phyloP scores from a whole-genome alignment of 495 filamentous ascomycete species.

The Penicillium mononematosum region DNA sequence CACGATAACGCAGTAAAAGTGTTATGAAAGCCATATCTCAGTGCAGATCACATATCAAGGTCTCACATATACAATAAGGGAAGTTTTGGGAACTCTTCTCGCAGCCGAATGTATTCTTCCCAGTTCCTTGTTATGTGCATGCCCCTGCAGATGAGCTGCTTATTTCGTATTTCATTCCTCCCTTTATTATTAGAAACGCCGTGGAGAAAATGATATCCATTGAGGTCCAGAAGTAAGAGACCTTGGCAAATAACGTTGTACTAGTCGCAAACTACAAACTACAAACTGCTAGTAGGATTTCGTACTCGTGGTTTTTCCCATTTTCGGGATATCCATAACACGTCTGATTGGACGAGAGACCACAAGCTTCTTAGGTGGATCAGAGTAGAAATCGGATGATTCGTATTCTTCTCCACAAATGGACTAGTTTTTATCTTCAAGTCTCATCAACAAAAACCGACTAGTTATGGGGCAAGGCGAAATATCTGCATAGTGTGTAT shows the following conservation, averaged over 20 bases:
- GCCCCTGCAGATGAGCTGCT: background rate
- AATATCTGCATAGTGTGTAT: background rate
- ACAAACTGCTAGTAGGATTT: background rate
- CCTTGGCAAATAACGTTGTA: background rate
- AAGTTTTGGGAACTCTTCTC: background rate
- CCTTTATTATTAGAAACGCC: constrained; percentile 4
- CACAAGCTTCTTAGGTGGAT: constrained; percentile 1
- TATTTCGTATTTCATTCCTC: constrained; percentile 16
- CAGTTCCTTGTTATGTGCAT: background rate
- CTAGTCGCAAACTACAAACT: background rate
- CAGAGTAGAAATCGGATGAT: background rate
- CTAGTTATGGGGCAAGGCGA: background rate
- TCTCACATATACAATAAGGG: background rate
- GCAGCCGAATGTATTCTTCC: background rate
- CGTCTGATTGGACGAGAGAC: background rate
- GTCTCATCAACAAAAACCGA: background rate
- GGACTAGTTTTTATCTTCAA: background rate
- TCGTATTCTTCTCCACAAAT: constrained; percentile 5
- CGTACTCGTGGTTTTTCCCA: constrained; percentile 1
- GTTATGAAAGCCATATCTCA: background rate
- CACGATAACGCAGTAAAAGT: constrained; percentile 22
- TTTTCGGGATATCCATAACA: background rate
- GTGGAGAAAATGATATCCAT: background rate
- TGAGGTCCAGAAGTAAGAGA: background rate
- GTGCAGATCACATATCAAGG: background rate